Evolutionary conservation across 306 rosid genomes (phyloP).

Genomic region (Cucurbita ficifolia): DNA sequence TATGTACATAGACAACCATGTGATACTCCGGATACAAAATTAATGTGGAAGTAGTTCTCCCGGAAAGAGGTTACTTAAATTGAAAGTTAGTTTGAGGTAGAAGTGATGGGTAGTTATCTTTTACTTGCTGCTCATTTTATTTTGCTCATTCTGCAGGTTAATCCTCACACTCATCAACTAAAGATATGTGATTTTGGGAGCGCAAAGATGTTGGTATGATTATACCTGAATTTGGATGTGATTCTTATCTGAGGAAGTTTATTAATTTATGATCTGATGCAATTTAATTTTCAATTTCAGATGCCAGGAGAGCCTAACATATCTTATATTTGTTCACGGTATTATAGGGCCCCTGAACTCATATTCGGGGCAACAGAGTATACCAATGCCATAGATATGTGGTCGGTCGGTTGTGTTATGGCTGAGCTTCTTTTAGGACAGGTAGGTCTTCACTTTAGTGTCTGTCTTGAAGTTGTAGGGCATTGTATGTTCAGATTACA

Average conservation of each 20-base stretch:
- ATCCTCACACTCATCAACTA: constrained; percentile 66
- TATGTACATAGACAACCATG: background rate
- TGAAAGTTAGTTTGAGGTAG: background rate
- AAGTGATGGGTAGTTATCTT: background rate
- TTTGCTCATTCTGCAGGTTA: constrained; percentile 3
- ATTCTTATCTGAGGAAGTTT: background rate
- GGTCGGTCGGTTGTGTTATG: constrained; percentile 93
- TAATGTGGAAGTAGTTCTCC: background rate
- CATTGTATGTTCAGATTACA: background rate
- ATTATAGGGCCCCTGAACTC: constrained; percentile 94
- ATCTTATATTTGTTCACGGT: constrained; percentile 87
- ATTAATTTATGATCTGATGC: constrained; percentile 3
- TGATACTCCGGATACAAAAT: background rate
- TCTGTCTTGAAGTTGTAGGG: background rate
- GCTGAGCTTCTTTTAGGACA: constrained; percentile 89
- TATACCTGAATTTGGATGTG: background rate
- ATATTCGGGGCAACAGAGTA: constrained; percentile 96
- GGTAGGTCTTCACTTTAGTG: constrained; percentile 22
- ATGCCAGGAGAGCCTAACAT: constrained; percentile 94
- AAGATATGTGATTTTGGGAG: constrained; percentile 94
- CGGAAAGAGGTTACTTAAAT: background rate
- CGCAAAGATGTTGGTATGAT: constrained; percentile 79
- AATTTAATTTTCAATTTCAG: constrained; percentile 21
- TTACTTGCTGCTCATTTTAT: background rate
- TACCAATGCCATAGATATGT: constrained; percentile 87